Percentiles rank a stretch among this genome's conserved stretches.
Evolutionary conservation across 192 early-diverging fungal species (phyloP).

Genomic region (Backusella morwellensis): DNA sequence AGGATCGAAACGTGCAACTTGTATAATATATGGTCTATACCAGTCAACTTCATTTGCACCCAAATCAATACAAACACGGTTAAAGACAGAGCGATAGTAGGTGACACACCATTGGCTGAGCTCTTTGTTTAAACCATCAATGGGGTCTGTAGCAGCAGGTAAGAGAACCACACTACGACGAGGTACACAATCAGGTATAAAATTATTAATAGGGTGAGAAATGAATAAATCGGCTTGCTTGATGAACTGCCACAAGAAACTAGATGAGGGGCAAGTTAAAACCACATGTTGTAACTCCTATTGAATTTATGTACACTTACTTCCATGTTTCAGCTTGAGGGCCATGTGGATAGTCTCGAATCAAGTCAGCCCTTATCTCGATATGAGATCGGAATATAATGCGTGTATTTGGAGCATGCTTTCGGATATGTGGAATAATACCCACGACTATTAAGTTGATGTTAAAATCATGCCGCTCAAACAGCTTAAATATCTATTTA

Average conservation of each 20-base stretch:
- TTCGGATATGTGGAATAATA: slow-evolving; percentile 77
- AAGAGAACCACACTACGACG: slow-evolving; percentile 61
- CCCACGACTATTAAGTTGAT: slow-evolving; percentile 51
- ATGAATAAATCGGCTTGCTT: slow-evolving; percentile 74
- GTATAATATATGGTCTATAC: slow-evolving; percentile 73
- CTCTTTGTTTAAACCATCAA: slow-evolving; percentile 83
- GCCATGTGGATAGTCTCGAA: slow-evolving; percentile 47
- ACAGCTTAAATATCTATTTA: background rate
- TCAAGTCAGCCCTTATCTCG: slow-evolving; percentile 76
- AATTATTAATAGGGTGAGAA: slow-evolving; percentile 73
- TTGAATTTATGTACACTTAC: slow-evolving; percentile 7
- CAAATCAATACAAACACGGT: slow-evolving; percentile 73
- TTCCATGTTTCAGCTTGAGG: slow-evolving; percentile 76
- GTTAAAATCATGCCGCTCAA: background rate
- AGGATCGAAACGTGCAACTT: slow-evolving; percentile 84
- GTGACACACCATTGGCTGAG: slow-evolving; percentile 49
- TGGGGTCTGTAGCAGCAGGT: slow-evolving; percentile 73
- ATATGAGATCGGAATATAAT: slow-evolving; percentile 86
- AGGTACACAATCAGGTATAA: slow-evolving; percentile 72
- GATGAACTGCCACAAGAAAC: slow-evolving; percentile 73
- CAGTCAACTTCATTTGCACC: slow-evolving; percentile 54
- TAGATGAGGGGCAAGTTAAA: background rate
- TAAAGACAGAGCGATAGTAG: slow-evolving; percentile 78
- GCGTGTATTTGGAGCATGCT: slow-evolving; percentile 61
- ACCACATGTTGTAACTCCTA: background rate